phyloP scores from a whole-genome alignment of 495 filamentous ascomycete genomes.

The Pyronema domesticum region DNA sequence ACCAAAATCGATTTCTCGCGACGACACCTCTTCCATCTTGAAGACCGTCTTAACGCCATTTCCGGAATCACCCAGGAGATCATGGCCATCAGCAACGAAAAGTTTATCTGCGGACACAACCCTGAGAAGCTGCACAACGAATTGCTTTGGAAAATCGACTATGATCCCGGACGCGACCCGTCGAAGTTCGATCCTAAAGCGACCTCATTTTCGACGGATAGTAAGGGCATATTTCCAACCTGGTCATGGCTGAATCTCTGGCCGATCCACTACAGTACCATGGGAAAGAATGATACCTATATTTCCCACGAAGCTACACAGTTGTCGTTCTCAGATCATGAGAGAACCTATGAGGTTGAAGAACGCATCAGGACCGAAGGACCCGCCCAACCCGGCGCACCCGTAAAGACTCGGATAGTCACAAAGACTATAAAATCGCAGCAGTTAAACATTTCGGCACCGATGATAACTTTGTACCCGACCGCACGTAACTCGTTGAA shows the following conservation, averaged over 20 bases:
- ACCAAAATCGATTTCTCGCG: neutral
- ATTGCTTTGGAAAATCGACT: neutral
- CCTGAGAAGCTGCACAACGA: neutral
- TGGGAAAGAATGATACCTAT: neutral
- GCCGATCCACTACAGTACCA: neutral
- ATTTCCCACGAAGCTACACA: neutral
- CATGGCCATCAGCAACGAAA: neutral
- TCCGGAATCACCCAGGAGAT: neutral
- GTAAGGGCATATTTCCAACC: neutral
- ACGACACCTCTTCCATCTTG: neutral
- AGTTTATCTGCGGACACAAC: neutral
- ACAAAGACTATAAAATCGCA: no score
- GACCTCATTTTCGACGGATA: neutral
- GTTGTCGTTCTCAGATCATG: neutral
- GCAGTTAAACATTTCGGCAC: neutral
- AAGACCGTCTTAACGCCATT: neutral
- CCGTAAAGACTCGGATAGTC: no score
- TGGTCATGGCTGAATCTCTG: conserved; percentile 1
- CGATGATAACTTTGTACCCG: neutral
- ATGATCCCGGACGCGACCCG: neutral
- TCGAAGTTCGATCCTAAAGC: neutral
- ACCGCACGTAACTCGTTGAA: neutral
- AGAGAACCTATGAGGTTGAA: neutral
- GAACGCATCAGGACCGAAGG: no score
- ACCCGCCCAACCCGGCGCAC: neutral